Base-by-base conservation (phyloP, 148 eudicot species). In the Camellia sinensis region DNA sequence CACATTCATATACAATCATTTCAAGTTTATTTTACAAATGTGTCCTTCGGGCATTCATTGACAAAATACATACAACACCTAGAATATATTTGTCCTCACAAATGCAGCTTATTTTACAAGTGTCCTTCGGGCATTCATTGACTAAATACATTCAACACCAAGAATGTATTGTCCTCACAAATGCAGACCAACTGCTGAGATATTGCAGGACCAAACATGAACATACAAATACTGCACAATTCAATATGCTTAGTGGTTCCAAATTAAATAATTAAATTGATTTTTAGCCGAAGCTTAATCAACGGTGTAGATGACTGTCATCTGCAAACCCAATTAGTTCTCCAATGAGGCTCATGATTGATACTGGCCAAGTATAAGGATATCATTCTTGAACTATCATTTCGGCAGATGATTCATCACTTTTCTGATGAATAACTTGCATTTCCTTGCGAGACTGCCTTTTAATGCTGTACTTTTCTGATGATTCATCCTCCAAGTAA, bases 401-500 rank as follows among this genome's bases (percentile, higher is more conserved):
- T 57, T 68, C 37, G 2, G 50, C 40, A 3, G 50, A 63, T 61
- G 68, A 65, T 53, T 40, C 66, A n/a, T 80, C 37, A 10, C 59
- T 18, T 3, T 11, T 54, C 64, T 57, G 61, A 12, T 52, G 76
- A 54, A 61, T 44, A 61, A 12, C 11, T 71, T 21, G 67, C 68
- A 63, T 72, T 80, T 52, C 62, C 43, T 69, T 48, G 41, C 18
- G 60, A 19, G 37, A 29, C 37, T 29, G 37, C 67, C 7, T 17
- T n/a, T 12, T 45, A 46, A 61, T 29, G 70, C 62, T 74, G 73
- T 67, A 44, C 13, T 22, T 63, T 59, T 14, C 65, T 5, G 80
- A 74, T 29, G 81, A 79, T 44, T 78, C 61, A 21, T 86, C 87
- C 84, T 67, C 57, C 80, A 95, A 69, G 90, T 93, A 95, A 40